phyloP scores from a whole-genome alignment of 257 asterid species.

The Gardenia jasminoides region DNA sequence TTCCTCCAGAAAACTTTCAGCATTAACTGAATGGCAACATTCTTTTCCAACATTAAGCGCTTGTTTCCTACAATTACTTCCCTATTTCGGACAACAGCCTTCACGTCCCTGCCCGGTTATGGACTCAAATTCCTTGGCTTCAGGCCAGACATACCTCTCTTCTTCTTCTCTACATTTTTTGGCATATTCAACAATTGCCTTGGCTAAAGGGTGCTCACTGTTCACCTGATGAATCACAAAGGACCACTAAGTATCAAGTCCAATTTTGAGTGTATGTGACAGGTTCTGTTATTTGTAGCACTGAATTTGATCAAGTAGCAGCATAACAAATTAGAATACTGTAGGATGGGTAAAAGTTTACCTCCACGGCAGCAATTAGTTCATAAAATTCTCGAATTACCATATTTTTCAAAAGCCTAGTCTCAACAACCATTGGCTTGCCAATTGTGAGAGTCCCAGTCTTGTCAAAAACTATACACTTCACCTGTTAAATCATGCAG shows the following conservation, averaged over 20 bases:
- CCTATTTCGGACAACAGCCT: conserved; percentile 61
- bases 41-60: conserved; percentile 53
- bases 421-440: conserved; percentile 66
- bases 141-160: conserved; percentile 50
- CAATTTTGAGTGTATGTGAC: neutral
- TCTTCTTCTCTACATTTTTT: conserved; percentile 48
- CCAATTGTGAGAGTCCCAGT: conserved; percentile 86
- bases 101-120: conserved; percentile 88
- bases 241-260: neutral
- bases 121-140: conserved; percentile 56
- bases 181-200: conserved; percentile 64
- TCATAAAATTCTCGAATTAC: conserved; percentile 53
- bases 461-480: conserved; percentile 72
- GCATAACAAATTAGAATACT: neutral
- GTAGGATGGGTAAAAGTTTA: conserved; percentile 12
- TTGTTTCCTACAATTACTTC: conserved; percentile 75
- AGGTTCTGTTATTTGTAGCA: neutral
- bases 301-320: neutral
- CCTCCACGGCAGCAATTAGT: conserved; percentile 84
- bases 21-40: conserved; percentile 46
- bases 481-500: conserved; percentile 42
- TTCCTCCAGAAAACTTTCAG: conserved; percentile 64
- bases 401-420: conserved; percentile 51
- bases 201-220: conserved; percentile 89
- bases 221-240: conserved; percentile 45